Conservation (phyloP, 192 early-diverging fungal genomes). For the Jimgerdemannia flammicorona region DNA sequence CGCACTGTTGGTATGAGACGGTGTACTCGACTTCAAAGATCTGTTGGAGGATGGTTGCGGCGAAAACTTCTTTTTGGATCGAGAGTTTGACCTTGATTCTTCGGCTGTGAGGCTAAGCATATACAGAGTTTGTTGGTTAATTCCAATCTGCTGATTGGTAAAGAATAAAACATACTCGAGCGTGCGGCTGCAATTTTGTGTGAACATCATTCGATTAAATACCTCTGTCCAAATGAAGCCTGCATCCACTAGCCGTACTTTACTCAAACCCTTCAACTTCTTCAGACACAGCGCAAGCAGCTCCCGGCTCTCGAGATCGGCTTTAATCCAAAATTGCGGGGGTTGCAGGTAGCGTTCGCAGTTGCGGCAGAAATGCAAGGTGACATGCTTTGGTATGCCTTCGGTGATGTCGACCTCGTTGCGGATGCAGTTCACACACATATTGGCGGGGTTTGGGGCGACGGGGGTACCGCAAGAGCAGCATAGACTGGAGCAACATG, state of each 20-base stretch:
- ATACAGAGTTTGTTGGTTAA: background rate
- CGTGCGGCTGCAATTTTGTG: constrained; percentile 24
- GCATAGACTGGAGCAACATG: constrained; percentile 87
- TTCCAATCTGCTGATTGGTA: no score
- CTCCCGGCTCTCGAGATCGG: constrained; percentile 87
- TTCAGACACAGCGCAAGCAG: constrained; percentile 90
- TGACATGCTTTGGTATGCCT: constrained; percentile 96
- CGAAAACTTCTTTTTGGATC: constrained; percentile 98
- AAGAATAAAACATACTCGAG: no score
- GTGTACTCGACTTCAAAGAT: constrained; percentile 95
- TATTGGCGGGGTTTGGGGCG: constrained; percentile 95
- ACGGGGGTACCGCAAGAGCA: constrained; percentile 93
- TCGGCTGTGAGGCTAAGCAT: constrained; percentile 53
- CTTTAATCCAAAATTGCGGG: constrained; percentile 85
- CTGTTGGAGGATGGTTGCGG: constrained; percentile 93
- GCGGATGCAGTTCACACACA: constrained; percentile 98
- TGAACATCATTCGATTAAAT: constrained; percentile 25
- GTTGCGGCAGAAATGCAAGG: constrained; percentile 93
- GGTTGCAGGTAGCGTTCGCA: constrained; percentile 98
- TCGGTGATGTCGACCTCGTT: constrained; percentile 97
- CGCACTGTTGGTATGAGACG: constrained; percentile 90
- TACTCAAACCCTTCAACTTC: constrained; percentile 85
- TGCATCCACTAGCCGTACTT: constrained; percentile 94
- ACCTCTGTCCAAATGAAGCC: constrained; percentile 97
- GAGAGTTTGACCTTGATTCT: constrained; percentile 97